Evolutionary conservation across 441 rosid species (phyloP), one percentile per base, ranked within the genome.

Genomic region (Euphorbia corollata): DNA sequence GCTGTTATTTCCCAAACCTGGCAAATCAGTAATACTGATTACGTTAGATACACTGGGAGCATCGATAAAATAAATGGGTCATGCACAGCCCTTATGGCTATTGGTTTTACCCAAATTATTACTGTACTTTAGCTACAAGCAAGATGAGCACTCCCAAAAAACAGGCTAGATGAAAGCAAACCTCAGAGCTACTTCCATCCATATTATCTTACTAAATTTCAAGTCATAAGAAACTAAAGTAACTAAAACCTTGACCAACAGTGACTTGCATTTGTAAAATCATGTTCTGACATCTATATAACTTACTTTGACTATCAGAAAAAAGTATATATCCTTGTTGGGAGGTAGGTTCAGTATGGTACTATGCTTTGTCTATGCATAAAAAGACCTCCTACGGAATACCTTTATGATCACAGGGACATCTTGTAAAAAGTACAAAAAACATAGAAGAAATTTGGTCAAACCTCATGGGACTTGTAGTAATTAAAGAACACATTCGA

Each of bases 1-100:
- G 99, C 97, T 53, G 99, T 94, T 75, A 94, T 85, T 86, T 94
- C 98, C 99, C 99, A 91, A 18, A 94, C 88, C 99, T 94, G 87
- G 65, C 68, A 76, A 79, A 69, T 34, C 65, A 71, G 71, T 64
- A 67, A 51, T 75, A 68, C 8, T 19, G 4, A n/a, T 39, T 15
- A 53, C 45, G 45, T 27, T 27, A 27, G 32, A 27, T 20, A 54
- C 27, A 9, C 11, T 23, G 34, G 5, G n/a, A 24, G 60, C 8
- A 56, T 10, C 7, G 12, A 22, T 1, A 54, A 23, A 32, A 56
- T 23, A 22, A 56, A 56, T 10, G 32, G 32, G 60, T 56, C 22
- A 24, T 23, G 13, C 9, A 24, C 16, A 23, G 11, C 30, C 32
- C 30, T 8, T 47, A 47, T 47, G 51, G 51, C n/a, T 47, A 41